Conservation (phyloP, 345 rosid genomes). For the Syzygium grande region DNA sequence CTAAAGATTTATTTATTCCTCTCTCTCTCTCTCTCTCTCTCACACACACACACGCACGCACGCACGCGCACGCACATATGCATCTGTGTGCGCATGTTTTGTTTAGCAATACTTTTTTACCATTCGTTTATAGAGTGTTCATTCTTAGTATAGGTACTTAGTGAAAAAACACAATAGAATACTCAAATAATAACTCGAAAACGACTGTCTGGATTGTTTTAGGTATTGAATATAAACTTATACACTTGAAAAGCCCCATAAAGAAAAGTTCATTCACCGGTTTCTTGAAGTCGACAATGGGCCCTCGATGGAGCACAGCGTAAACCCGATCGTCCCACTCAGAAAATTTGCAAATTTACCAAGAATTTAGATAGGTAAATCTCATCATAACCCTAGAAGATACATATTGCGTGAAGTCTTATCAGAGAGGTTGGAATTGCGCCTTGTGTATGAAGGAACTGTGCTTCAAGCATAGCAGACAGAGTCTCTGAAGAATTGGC, state of each 20-base stretch:
- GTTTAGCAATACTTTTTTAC: background rate
- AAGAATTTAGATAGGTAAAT: background rate
- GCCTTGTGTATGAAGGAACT: constrained; percentile 6
- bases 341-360: background rate
- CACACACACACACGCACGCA: too few relatives aligned
- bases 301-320: constrained; percentile 20
- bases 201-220: background rate
- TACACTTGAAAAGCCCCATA: background rate
- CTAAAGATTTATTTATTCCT: background rate
- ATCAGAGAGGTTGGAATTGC: background rate
- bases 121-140: background rate
- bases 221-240: background rate
- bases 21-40: background rate
- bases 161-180: background rate
- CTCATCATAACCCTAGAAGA: background rate
- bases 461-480: constrained; percentile 16
- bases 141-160: background rate
- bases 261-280: background rate
- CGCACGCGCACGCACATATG: rapidly evolving
- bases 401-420: background rate
- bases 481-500: constrained; percentile 14
- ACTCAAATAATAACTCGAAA: background rate
- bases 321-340: constrained; percentile 14
- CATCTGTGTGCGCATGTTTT: background rate
- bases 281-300: constrained; percentile 11